Conservation (phyloP, 768 basidiomycete species). For the Panus rudis region DNA sequence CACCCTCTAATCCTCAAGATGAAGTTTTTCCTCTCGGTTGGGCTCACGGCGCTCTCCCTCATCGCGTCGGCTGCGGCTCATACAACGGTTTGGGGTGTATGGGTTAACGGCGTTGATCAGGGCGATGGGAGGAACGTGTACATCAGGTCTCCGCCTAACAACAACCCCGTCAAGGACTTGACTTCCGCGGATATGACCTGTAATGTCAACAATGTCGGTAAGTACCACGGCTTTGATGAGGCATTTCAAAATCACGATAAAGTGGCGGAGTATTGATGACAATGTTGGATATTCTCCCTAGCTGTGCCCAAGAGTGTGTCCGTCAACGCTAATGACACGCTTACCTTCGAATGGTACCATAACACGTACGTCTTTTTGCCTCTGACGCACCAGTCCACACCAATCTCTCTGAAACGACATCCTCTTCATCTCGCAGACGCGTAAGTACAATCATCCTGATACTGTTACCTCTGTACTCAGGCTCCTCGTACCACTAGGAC, state of each 20-base stretch:
- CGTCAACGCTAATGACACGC: neutral
- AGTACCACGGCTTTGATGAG: too few relatives aligned
- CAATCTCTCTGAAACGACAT: too few relatives aligned
- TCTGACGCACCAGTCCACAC: too few relatives aligned
- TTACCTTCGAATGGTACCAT: slow-evolving; percentile 10
- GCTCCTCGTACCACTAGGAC: too few relatives aligned
- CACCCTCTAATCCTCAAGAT: too few relatives aligned
- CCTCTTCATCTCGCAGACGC: too few relatives aligned
- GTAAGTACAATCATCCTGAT: too few relatives aligned
- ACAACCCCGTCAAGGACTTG: slow-evolving; percentile 7
- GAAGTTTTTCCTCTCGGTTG: too few relatives aligned
- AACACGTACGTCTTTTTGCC: slow-evolving; percentile 5
- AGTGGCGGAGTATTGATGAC: too few relatives aligned
- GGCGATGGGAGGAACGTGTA: slow-evolving; percentile 7
- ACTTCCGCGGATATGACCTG: slow-evolving; percentile 7
- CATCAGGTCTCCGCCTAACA: slow-evolving; percentile 9
- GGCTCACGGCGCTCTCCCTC: too few relatives aligned
- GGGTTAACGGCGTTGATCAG: slow-evolving; percentile 8
- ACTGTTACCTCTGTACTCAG: too few relatives aligned
- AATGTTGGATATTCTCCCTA: neutral
- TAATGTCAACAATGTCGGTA: slow-evolving; percentile 8
- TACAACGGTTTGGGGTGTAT: slow-evolving; percentile 8
- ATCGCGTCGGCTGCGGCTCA: slow-evolving; percentile 4
- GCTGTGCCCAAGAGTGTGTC: slow-evolving; percentile 4
- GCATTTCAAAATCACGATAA: too few relatives aligned